Conservation (phyloP, 2,329 filamentous ascomycete species). For the Bipolaris cookei region DNA sequence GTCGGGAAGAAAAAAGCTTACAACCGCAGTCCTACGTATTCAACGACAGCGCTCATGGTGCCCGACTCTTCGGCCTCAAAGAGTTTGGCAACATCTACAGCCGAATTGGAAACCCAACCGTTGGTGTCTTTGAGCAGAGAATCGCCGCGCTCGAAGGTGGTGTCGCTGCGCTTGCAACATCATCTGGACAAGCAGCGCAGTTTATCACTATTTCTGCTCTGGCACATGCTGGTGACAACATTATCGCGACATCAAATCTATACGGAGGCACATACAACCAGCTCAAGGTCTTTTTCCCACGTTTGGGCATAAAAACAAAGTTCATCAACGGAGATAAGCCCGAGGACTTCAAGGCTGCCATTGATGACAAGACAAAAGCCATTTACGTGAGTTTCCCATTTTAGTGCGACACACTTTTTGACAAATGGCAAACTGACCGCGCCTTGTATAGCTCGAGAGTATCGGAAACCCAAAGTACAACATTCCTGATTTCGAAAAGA, state of each 20-base stretch:
- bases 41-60: conserved; percentile 95
- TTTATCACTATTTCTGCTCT: conserved; percentile 88
- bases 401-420: too few species aligned
- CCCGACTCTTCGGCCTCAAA: conserved; percentile 93
- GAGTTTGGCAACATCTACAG: conserved; percentile 98
- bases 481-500: conserved; percentile 86
- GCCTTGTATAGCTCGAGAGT: conserved; percentile 63
- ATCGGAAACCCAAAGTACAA: conserved; percentile 96
- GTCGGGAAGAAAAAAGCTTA: conserved; percentile 16
- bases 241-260: conserved; percentile 85
- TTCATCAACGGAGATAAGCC: conserved; percentile 83
- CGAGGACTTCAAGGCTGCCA: conserved; percentile 78
- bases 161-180: conserved; percentile 80
- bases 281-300: conserved; percentile 86
- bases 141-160: conserved; percentile 96
- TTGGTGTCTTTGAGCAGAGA: conserved; percentile 95
- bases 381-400: conserved; percentile 66
- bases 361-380: conserved; percentile 93
- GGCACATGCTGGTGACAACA: conserved; percentile 90
- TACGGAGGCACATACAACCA: conserved; percentile 97
- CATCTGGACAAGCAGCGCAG: conserved; percentile 88
- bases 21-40: conserved; percentile 77
- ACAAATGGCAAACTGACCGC: too few species aligned
- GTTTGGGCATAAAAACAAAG: conserved; percentile 87
- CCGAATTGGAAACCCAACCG: conserved; percentile 80